Base-by-base conservation (phyloP, 2,329 filamentous ascomycete species). In the Cladosporium phlei region DNA sequence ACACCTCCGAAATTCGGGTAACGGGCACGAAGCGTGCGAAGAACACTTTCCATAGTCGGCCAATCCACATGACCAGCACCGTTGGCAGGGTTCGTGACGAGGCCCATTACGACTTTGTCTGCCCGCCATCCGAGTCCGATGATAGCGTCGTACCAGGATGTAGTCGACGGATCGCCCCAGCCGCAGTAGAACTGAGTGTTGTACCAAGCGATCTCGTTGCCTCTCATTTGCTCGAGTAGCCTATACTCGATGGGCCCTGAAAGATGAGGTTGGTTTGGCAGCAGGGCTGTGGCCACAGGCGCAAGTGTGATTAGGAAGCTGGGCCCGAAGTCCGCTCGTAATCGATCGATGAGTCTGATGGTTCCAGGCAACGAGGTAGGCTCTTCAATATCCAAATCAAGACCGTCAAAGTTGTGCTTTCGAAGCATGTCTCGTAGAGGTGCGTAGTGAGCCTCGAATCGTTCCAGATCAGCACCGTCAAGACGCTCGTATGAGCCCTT, bases 121-220 rank as follows among this genome's bases (percentile, higher is more conserved):
- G 87, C 75, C 2, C 78, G 72, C 83, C 86, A 95, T 7, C 88
- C 88, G 34, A 75, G 72, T 11, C 71, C 69, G 22, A 80, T 64
- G 44, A 80, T 75, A 40, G 71, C 66, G 48, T 78, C 75, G 59
- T 75, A 79, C 58, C 70, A 73, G 17, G 62, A 59, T 2, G 71
- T 72, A 11, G 65, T 73, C 21, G 74, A 69, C 1, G 82, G 79
- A 38, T 81, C 80, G 7, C 88, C 88, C 83, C 88, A 96, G 2
- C 88, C 88, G 61, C 86, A 93, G 73, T 96, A 96, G 67, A 95
- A 95, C 62, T 96, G 90, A 5, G 84, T 76, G 62, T 95, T 95
- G 66, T 95, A 95, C 80, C 88, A 96, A 2, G 76, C 75, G 21
- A 95, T 85, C 33, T 83, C 76, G 12, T 66, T 66, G 1, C 83